phyloP scores from a whole-genome alignment of 768 basidiomycete genomes.

The Rhodotorula taiwanensis region DNA sequence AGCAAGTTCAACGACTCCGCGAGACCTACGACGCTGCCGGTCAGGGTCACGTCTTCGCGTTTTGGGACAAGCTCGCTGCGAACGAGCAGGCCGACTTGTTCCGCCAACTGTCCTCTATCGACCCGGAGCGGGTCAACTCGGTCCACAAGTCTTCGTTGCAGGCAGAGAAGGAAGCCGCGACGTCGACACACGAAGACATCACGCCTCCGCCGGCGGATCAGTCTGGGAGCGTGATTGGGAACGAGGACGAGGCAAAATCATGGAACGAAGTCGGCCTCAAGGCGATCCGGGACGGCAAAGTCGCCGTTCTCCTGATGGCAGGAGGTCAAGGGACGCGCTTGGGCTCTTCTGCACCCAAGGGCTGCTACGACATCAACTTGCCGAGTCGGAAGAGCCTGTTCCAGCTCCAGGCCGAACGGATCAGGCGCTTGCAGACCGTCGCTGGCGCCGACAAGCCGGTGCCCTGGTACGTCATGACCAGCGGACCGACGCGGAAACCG shows the following conservation, averaged over 20 bases:
- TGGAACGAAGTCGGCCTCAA: constrained; percentile 75
- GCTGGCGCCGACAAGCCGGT: constrained; percentile 53
- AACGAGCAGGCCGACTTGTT: constrained; percentile 59
- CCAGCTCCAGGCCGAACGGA: constrained; percentile 96
- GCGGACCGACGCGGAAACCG: constrained; percentile 80
- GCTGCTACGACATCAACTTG: constrained; percentile 94
- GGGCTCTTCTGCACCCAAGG: constrained; percentile 87
- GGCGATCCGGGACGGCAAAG: constrained; percentile 72
- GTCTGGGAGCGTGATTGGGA: constrained; percentile 57
- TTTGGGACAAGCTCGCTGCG: constrained; percentile 67
- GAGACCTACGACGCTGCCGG: constrained; percentile 43
- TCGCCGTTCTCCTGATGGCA: constrained; percentile 95
- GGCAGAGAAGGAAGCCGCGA: constrained; percentile 55
- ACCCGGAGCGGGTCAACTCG: constrained; percentile 85
- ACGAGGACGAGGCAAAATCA: constrained; percentile 55
- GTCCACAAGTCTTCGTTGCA: constrained; percentile 70
- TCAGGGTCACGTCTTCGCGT: constrained; percentile 82
- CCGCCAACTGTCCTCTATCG: constrained; percentile 67
- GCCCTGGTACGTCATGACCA: constrained; percentile 99
- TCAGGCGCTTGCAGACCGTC: constrained; percentile 69
- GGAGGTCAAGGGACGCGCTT: constrained; percentile 95
- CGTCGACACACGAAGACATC: constrained; percentile 52
- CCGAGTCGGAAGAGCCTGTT: constrained; percentile 90
- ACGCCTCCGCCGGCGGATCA: constrained; percentile 74
- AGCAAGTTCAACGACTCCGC: constrained; percentile 21